Evolutionary conservation across 805 yeast genomes (phyloP).

Genomic region (Saccharomyces mikatae): DNA sequence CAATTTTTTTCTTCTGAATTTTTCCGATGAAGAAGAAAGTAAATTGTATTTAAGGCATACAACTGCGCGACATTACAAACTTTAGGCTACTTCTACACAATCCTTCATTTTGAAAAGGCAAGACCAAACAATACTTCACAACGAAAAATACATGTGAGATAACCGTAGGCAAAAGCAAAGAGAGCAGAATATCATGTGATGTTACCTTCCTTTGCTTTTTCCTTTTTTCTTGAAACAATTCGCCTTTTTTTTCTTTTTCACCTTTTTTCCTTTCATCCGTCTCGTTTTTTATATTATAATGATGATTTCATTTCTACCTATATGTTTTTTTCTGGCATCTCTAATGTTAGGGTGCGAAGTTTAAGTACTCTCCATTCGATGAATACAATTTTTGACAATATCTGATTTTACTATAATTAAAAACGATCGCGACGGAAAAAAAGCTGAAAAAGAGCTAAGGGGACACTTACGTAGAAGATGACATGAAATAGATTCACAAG

Average conservation of each 20-base stretch:
- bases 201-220: not conserved
- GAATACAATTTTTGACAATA: constrained; percentile 66
- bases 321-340: constrained; percentile 80
- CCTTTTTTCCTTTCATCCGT: not conserved
- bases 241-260: not conserved
- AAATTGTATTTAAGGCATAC: not conserved
- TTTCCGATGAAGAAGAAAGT: not conserved
- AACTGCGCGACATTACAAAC: not conserved
- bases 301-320: constrained; percentile 15
- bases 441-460: not conserved
- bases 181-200: not conserved
- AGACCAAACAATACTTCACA: no score
- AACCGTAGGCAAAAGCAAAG: not conserved
- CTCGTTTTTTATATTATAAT: constrained; percentile 12
- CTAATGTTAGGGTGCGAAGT: constrained; percentile 71
- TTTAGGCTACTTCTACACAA: no score
- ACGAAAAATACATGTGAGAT: no score
- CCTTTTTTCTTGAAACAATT: not conserved
- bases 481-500: not conserved
- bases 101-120: no score
- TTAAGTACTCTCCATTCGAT: constrained; percentile 53
- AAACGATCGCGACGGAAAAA: not conserved
- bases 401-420: constrained; percentile 1
- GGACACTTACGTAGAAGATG: not conserved
- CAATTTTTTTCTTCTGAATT: not conserved